phyloP scores from a whole-genome alignment of 129 eudicot species.

The Flaveria sonorensis region DNA sequence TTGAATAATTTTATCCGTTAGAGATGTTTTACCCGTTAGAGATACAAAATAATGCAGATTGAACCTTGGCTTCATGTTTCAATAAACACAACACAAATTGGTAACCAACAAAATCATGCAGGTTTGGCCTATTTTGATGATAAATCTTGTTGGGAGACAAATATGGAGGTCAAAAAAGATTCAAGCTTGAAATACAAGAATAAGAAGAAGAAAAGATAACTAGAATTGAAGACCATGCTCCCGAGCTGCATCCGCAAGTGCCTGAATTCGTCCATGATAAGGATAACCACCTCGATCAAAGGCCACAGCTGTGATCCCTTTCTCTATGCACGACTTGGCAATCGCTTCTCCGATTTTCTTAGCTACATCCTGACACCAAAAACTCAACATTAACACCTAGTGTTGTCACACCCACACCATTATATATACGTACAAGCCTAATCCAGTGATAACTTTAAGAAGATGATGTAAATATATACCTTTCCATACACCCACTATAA shows the following conservation, averaged over 20 bases:
- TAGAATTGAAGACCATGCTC: constrained; percentile 93
- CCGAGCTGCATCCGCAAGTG: constrained; percentile 90
- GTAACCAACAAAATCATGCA: constrained; percentile 31
- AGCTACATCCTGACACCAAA: constrained; percentile 75
- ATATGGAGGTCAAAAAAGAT: constrained; percentile 30
- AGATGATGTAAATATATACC: not conserved
- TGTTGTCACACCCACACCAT: too few relatives aligned
- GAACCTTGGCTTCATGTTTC: not conserved
- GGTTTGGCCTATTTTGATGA: constrained; percentile 35
- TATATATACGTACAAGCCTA: too few relatives aligned
- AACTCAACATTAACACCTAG: constrained; percentile 4
- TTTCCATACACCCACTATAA: constrained; percentile 11
- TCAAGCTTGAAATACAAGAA: constrained; percentile 33
- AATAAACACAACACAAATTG: constrained; percentile 17
- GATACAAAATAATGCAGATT: too few relatives aligned
- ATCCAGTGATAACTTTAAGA: too few relatives aligned
- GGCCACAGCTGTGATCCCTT: constrained; percentile 88
- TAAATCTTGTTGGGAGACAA: constrained; percentile 29
- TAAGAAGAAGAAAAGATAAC: constrained; percentile 22
- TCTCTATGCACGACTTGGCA: constrained; percentile 83
- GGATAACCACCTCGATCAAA: constrained; percentile 94
- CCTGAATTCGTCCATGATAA: constrained; percentile 92
- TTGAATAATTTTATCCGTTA: too few relatives aligned
- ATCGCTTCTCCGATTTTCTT: constrained; percentile 79
- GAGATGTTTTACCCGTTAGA: too few relatives aligned